phyloP scores from a whole-genome alignment of 1,139 yeast species.

The Eremothecium coryli region DNA sequence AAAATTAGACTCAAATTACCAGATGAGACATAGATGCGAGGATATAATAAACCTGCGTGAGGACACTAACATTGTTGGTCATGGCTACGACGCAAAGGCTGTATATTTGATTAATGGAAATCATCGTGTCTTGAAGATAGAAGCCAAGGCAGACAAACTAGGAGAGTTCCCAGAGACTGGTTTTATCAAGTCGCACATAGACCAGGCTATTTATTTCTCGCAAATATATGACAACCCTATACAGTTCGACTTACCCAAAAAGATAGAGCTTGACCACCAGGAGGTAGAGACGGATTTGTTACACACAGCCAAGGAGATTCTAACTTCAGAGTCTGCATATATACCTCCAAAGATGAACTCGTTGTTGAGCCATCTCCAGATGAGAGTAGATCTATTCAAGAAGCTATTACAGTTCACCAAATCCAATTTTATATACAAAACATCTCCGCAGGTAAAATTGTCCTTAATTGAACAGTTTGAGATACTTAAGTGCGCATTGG shows the following conservation, averaged over 20 bases:
- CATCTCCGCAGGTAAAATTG: conserved; percentile 27
- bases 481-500: conserved; percentile 45
- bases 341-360: conserved; percentile 40
- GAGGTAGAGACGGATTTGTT: conserved; percentile 43
- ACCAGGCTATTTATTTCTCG: conserved; percentile 62
- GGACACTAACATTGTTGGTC: conserved; percentile 49
- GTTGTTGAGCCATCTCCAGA: conserved; percentile 36
- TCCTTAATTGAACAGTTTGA: conserved; percentile 35
- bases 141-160: conserved; percentile 24
- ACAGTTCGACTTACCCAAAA: conserved; percentile 45
- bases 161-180: conserved; percentile 24
- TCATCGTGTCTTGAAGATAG: conserved; percentile 58
- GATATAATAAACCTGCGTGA: conserved; percentile 54
- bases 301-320: conserved; percentile 45
- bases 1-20: conserved; percentile 35
- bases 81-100: conserved; percentile 46
- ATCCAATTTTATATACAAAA: conserved; percentile 38
- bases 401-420: conserved; percentile 41
- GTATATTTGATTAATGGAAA: conserved; percentile 49
- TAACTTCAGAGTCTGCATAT: conserved; percentile 39
- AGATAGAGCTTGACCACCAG: conserved; percentile 30
- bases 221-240: conserved; percentile 38
- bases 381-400: conserved; percentile 34
- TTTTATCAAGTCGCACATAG: conserved; percentile 60
- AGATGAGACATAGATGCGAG: conserved; percentile 60